Evolutionary conservation across 139 green algal species (phyloP).

Genomic region (Haematococcus sp.): DNA sequence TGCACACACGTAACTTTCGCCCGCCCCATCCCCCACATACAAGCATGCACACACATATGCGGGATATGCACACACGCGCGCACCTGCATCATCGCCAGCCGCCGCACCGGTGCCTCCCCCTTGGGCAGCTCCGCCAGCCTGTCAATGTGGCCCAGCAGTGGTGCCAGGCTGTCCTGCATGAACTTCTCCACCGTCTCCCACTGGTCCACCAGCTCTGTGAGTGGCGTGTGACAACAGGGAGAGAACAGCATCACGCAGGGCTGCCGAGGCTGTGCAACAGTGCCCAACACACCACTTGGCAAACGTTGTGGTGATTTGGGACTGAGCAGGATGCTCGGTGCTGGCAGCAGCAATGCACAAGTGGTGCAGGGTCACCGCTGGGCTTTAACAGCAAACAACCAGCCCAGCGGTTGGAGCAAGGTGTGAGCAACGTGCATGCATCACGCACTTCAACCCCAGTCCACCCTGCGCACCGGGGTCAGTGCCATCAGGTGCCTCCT

Average conservation of each 20-base stretch:
- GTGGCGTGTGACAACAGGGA: not conserved
- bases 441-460: no score
- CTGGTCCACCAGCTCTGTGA: not conserved
- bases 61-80: not conserved
- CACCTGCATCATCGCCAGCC: slow-evolving; percentile 33
- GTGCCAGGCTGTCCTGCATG: slow-evolving; percentile 13
- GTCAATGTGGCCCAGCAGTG: slow-evolving; percentile 15
- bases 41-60: no score
- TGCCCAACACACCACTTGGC: no score
- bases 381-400: no score
- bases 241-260: not conserved
- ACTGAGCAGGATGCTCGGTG: no score
- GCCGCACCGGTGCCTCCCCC: not conserved
- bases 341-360: no score
- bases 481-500: not conserved
- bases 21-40: no score
- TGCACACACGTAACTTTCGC: no score
- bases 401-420: no score
- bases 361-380: no score
- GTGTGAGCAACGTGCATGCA: no score
- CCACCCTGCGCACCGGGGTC: not conserved
- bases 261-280: not conserved
- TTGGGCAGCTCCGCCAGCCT: slow-evolving; percentile 8
- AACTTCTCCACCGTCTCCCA: not conserved
- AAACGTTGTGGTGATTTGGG: no score